These are phyloP conservation scores for Trypanosomatidae sp. DNA, from an alignment of 208 protist species.

Conservation along the genomic window DNA sequence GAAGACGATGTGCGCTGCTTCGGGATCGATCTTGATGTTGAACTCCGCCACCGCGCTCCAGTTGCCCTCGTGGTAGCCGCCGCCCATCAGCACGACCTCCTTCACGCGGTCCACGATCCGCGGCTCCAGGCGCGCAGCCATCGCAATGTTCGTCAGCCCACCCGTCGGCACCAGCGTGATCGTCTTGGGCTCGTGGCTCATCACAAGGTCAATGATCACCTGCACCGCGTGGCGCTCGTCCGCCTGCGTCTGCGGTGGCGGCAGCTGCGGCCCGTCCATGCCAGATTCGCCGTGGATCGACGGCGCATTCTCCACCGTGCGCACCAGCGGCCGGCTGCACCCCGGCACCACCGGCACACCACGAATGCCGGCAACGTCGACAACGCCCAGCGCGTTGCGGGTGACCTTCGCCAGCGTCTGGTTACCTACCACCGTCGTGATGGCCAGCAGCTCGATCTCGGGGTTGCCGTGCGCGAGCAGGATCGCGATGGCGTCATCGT, in stretches of 20 bases:
- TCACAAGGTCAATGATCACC: slow-evolving; percentile 57
- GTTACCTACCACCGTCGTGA: slow-evolving; percentile 84
- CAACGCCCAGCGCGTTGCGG: slow-evolving; percentile 52
- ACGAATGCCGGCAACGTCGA: slow-evolving; percentile 35
- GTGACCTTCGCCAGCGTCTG: slow-evolving; percentile 84
- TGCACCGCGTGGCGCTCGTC: slow-evolving; percentile 52
- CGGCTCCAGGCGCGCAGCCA: slow-evolving; percentile 65
- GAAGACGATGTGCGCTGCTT: slow-evolving; percentile 81
- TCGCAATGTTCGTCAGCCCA: slow-evolving; percentile 84
- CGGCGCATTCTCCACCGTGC: slow-evolving; percentile 26
- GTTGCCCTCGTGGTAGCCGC: slow-evolving; percentile 61
- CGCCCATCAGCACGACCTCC: slow-evolving; percentile 85
- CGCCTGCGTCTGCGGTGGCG: slow-evolving; percentile 30
- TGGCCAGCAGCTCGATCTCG: slow-evolving; percentile 67
- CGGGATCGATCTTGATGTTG: slow-evolving; percentile 75
- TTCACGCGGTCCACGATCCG: slow-evolving; percentile 65
- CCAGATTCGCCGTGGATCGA: slow-evolving; percentile 80
- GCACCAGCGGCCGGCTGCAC: slow-evolving; percentile 44
- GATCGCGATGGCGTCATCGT: slow-evolving; percentile 85
- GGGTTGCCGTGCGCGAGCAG: slow-evolving; percentile 63
- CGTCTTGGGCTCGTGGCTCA: slow-evolving; percentile 49
- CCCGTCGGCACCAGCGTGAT: slow-evolving; percentile 70
- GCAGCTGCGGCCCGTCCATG: slow-evolving; percentile 44
- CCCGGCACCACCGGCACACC: slow-evolving; percentile 52
- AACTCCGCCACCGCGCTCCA: slow-evolving; percentile 69